Conservation (phyloP, 352 stramenopile species). For the Phytopythium mirpurense region DNA sequence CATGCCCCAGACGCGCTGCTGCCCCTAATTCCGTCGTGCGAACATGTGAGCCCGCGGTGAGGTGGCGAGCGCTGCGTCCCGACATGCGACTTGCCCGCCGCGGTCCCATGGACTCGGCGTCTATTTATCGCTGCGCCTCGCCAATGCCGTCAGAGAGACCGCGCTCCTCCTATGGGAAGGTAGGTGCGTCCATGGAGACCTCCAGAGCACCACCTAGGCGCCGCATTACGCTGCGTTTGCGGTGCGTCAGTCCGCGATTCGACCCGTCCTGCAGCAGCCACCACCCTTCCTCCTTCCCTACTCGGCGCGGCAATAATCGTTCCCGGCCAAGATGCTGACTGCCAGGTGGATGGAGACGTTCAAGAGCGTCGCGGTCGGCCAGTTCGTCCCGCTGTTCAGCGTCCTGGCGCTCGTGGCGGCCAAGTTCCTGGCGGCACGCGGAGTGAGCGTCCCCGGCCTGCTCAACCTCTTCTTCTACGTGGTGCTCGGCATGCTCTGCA, state of each 20-base stretch:
- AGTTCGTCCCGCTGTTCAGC: slow-evolving; percentile 39
- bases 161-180: background rate
- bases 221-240: background rate
- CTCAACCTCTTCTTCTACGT: slow-evolving; percentile 40
- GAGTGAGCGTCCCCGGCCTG: slow-evolving; percentile 22
- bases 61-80: background rate
- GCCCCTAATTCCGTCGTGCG: slow-evolving; percentile 4
- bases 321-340: background rate
- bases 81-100: background rate
- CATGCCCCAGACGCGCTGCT: too few relatives aligned
- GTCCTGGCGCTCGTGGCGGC: slow-evolving; percentile 28
- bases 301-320: too few relatives aligned
- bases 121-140: background rate
- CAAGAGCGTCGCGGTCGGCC: slow-evolving; percentile 28
- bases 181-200: too few relatives aligned
- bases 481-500: slow-evolving; percentile 19
- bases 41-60: background rate
- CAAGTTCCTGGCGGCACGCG: slow-evolving; percentile 27
- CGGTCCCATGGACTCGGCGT: background rate
- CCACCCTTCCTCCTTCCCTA: background rate
- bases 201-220: background rate
- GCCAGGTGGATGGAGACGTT: slow-evolving; percentile 15
- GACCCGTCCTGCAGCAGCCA: background rate
- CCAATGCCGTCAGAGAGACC: background rate
- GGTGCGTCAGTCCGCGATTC: background rate